These are phyloP conservation scores for Jamesozyma lodderae DNA, from an alignment of 805 yeast species.

Conservation along the genomic window DNA sequence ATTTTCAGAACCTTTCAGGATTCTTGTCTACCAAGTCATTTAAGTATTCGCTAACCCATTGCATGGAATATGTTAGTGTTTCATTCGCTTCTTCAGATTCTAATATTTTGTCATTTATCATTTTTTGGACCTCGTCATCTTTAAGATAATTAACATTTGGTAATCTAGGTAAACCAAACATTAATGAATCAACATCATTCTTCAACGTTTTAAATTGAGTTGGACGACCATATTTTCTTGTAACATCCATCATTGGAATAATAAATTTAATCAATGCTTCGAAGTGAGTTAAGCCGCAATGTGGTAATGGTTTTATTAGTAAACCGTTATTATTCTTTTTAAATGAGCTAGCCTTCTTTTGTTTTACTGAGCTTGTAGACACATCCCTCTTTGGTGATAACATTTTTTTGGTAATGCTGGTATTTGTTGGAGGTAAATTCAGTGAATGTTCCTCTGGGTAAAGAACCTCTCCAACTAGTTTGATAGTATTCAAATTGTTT, in stretches of 20 bases:
- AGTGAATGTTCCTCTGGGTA: constrained; percentile 4
- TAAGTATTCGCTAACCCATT: constrained; percentile 8
- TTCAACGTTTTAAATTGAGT: constrained; percentile 46
- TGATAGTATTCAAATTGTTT: constrained; percentile 11
- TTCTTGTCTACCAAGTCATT: constrained; percentile 6
- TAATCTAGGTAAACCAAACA: constrained; percentile 64
- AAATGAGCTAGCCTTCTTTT: constrained; percentile 4
- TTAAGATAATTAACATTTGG: constrained; percentile 48
- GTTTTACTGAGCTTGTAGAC: constrained; percentile 6
- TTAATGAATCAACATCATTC: constrained; percentile 41
- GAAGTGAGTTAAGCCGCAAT: constrained; percentile 55
- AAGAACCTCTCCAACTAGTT: constrained; percentile 19
- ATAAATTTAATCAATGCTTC: constrained; percentile 62
- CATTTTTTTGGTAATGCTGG: constrained; percentile 2
- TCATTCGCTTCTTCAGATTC: constrained; percentile 6
- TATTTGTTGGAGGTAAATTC: constrained; percentile 1
- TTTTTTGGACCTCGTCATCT: constrained; percentile 2
- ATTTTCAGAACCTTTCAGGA: too few species aligned
- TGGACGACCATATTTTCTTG: constrained; percentile 69
- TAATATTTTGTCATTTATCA: constrained; percentile 5
- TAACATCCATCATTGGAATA: constrained; percentile 58
- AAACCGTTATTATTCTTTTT: constrained; percentile 22
- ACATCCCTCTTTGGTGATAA: constrained; percentile 13
- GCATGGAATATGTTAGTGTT: constrained; percentile 13
- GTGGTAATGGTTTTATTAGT: constrained; percentile 53